Evolutionary conservation across 768 basidiomycete species (phyloP).

Genomic region (Asterophora parasitica): DNA sequence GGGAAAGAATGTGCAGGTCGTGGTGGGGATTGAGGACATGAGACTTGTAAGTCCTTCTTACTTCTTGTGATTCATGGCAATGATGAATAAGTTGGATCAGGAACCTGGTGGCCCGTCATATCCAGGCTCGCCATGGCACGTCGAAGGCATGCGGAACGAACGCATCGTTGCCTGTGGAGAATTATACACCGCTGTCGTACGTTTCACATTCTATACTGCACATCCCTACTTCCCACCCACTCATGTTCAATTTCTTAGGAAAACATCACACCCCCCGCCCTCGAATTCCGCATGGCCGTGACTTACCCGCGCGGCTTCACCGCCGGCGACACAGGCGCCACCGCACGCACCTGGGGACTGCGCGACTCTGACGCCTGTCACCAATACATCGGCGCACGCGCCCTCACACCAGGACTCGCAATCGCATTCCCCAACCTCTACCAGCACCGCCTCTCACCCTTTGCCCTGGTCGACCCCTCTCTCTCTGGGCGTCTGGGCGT

Average conservation of each 20-base stretch:
- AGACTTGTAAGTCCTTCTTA: constrained; percentile 30
- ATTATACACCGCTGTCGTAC: constrained; percentile 36
- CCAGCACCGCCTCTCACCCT: constrained; percentile 39
- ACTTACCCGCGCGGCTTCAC: constrained; percentile 39
- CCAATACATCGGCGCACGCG: constrained; percentile 40
- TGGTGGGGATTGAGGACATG: constrained; percentile 37
- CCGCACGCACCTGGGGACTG: constrained; percentile 47
- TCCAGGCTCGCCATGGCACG: constrained; percentile 39
- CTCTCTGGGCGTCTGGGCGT: constrained; percentile 39
- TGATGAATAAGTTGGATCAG: constrained; percentile 15
- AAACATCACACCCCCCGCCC: constrained; percentile 32
- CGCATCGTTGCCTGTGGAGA: constrained; percentile 43
- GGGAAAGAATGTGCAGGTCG: constrained; percentile 36
- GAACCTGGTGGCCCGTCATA: constrained; percentile 29
- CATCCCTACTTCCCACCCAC: neutral
- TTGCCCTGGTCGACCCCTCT: constrained; percentile 34
- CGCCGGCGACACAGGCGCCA: constrained; percentile 42
- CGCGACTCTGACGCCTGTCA: constrained; percentile 41
- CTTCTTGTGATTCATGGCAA: neutral
- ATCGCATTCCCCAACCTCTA: constrained; percentile 56
- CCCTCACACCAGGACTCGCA: constrained; percentile 31
- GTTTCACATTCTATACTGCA: constrained; percentile 12
- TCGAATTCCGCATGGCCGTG: constrained; percentile 50
- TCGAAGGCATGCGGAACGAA: constrained; percentile 51
- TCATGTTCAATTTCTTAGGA: constrained; percentile 24